Evolutionary conservation across 176 grass and related monocot species (phyloP).

Genomic region (Pontederia paniculata): DNA sequence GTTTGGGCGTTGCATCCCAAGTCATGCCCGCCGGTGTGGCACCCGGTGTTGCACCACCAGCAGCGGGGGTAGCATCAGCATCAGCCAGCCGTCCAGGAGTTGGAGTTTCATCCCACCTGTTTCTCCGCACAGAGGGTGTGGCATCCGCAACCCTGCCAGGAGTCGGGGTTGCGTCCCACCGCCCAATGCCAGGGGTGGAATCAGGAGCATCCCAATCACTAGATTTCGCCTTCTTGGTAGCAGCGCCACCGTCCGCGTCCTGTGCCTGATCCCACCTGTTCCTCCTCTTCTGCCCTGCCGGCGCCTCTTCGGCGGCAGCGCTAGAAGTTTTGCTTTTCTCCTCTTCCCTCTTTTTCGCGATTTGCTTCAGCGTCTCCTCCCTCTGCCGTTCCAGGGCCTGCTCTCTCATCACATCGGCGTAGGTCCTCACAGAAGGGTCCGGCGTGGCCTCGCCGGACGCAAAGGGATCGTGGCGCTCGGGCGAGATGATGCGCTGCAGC

Average conservation of each 20-base stretch:
- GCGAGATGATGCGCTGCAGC: constrained; percentile 72
- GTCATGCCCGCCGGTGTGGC: constrained; percentile 76
- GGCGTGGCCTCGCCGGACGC: constrained; percentile 73
- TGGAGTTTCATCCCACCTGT: constrained; percentile 96
- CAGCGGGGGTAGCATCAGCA: constrained; percentile 74
- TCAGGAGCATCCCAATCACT: constrained; percentile 80
- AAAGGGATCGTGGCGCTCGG: constrained; percentile 78
- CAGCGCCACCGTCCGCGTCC: constrained; percentile 30
- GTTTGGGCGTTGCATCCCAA: constrained; percentile 91
- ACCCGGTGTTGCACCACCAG: constrained; percentile 55
- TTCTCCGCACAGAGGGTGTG: constrained; percentile 57
- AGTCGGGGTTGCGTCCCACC: constrained; percentile 72
- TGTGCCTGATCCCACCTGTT: constrained; percentile 97
- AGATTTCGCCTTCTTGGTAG: constrained; percentile 51
- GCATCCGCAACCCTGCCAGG: constrained; percentile 54
- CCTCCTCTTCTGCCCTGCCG: constrained; percentile 42
- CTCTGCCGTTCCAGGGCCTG: constrained; percentile 52
- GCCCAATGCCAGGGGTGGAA: constrained; percentile 72
- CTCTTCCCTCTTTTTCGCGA: constrained; percentile 72
- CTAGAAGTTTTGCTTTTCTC: constrained; percentile 42
- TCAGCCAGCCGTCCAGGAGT: constrained; percentile 82
- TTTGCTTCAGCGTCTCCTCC: constrained; percentile 59
- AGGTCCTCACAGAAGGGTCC: constrained; percentile 71
- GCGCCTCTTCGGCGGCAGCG: constrained; percentile 25
- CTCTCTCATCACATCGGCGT: constrained; percentile 71